A percentile compares a stretch with the other conserved stretches of the same genome.
Conservation (phyloP, 257 asterid species). For the Leonotis leonurus region DNA sequence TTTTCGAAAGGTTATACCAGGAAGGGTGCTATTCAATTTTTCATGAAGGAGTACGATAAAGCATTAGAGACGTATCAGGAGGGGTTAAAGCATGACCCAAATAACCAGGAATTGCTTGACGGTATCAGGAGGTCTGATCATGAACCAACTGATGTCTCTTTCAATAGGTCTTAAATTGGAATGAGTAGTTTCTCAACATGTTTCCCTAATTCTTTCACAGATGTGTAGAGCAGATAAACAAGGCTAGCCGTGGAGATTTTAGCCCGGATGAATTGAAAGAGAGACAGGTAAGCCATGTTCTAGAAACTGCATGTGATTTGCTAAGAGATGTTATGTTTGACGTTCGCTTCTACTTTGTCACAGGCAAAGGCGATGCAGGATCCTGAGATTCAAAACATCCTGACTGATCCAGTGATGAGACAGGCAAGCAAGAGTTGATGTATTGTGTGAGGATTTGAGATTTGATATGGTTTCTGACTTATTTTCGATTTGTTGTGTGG, state of each 20-base stretch:
- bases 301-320: too few relatives aligned
- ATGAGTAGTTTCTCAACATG: background rate
- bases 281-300: slow-evolving; percentile 60
- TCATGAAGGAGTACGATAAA: slow-evolving; percentile 85
- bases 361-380: slow-evolving; percentile 96
- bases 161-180: background rate
- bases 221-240: slow-evolving; percentile 76
- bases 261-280: slow-evolving; percentile 92
- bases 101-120: slow-evolving; percentile 74
- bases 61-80: slow-evolving; percentile 87
- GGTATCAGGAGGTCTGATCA: slow-evolving; percentile 63
- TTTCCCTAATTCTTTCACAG: slow-evolving; percentile 29
- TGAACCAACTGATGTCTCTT: background rate
- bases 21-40: slow-evolving; percentile 82
- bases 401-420: slow-evolving; percentile 94
- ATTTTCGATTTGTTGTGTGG: background rate
- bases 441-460: background rate
- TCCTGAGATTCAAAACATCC: slow-evolving; percentile 86
- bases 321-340: too few relatives aligned
- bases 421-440: slow-evolving; percentile 40
- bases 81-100: slow-evolving; percentile 79
- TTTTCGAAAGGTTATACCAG: slow-evolving; percentile 81
- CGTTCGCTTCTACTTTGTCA: background rate
- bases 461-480: background rate
- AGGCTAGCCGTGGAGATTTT: slow-evolving; percentile 88